Conservation (phyloP, 805 yeast genomes). For the Torulaspora quercuum region DNA sequence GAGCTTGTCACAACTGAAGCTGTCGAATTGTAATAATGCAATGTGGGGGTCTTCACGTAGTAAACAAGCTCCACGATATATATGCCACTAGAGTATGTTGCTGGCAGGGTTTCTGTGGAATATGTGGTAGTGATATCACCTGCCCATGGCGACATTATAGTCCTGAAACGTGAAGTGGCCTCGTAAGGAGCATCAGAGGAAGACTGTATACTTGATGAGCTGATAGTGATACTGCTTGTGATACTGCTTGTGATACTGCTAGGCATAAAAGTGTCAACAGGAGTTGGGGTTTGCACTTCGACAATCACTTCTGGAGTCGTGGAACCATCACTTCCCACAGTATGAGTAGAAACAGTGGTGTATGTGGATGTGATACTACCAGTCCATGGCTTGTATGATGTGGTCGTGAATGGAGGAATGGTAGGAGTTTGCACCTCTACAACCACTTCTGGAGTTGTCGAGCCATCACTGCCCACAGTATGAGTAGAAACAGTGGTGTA, state of each 20-base stretch:
- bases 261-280: constrained; percentile 3
- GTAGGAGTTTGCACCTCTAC: constrained; percentile 16
- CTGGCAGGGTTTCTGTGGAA: constrained; percentile 7
- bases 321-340: constrained; percentile 8
- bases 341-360: no score
- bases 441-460: constrained; percentile 14
- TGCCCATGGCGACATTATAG: constrained; percentile 6
- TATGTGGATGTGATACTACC: no score
- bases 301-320: constrained; percentile 12
- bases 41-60: constrained; percentile 19
- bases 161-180: not conserved
- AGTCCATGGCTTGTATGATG: constrained; percentile 2
- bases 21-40: constrained; percentile 6
- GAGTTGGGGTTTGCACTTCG: constrained; percentile 15
- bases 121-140: constrained; percentile 4
- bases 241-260: constrained; percentile 6
- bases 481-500: no score
- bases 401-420: constrained; percentile 1
- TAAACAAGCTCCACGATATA: constrained; percentile 12
- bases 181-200: constrained; percentile 11
- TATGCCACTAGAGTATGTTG: constrained; percentile 8
- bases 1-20: not conserved
- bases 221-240: constrained; percentile 9
- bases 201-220: no score
- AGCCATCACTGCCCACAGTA: constrained; percentile 4